Percentiles rank a stretch among this genome's conserved stretches.
Conservation (phyloP, 139 green algal species). For the Chlorella sp. region DNA sequence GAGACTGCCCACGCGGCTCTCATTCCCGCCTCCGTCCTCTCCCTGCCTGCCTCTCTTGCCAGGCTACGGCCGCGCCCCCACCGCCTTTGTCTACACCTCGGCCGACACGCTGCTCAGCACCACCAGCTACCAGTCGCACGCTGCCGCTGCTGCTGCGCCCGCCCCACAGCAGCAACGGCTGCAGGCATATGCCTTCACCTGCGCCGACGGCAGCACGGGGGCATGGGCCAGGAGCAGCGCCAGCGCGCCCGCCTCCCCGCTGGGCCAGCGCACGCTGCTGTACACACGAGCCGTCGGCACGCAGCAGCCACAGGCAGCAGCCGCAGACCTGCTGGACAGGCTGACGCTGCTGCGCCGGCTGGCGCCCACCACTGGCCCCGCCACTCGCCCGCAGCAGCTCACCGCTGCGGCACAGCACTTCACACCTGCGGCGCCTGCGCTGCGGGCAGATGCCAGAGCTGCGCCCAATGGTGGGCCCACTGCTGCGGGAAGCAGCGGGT, state of each 20-base stretch:
- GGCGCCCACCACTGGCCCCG: constrained; percentile 6
- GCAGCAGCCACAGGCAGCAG: background rate
- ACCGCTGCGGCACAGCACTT: background rate
- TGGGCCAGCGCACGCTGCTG: constrained; percentile 9
- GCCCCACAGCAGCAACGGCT: background rate
- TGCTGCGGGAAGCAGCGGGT: background rate
- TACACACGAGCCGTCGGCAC: background rate
- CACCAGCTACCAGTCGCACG: constrained; percentile 12
- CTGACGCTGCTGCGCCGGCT: constrained; percentile 27
- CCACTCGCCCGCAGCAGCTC: background rate
- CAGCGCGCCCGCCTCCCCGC: background rate
- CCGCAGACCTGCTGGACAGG: constrained; percentile 23
- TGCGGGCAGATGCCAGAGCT: background rate
- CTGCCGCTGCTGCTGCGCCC: background rate
- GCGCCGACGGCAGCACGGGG: background rate
- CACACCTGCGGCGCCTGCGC: background rate
- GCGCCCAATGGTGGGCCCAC: too few species aligned
- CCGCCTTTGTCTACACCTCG: constrained; percentile 19
- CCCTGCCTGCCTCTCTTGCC: background rate
- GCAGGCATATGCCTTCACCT: constrained; percentile 2
- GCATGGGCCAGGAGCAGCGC: background rate
- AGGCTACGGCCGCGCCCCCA: constrained; percentile 34
- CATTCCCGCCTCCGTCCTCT: background rate
- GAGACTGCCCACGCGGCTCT: background rate
- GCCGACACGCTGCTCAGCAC: constrained; percentile 17